phyloP scores from a whole-genome alignment of 805 yeast species.

The Debaryomyces tyrocola region DNA sequence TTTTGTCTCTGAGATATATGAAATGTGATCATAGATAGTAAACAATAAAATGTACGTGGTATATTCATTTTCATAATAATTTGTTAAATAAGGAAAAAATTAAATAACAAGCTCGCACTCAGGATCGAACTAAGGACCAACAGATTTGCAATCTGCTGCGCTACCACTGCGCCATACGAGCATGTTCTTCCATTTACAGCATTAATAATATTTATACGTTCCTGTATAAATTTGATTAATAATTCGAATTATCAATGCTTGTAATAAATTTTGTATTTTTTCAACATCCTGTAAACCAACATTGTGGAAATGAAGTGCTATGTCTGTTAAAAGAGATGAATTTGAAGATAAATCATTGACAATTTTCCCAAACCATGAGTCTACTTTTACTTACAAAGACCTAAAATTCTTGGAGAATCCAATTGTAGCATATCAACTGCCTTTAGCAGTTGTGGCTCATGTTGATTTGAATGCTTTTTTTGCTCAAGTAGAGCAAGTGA shows the following conservation, averaged over 20 bases:
- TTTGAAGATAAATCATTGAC: not conserved
- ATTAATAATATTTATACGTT: no score
- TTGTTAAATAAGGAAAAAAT: not conserved
- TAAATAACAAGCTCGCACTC: conserved; percentile 73
- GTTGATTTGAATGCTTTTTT: conserved; percentile 93
- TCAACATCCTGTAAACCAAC: no score
- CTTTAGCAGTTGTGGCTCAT: conserved; percentile 78
- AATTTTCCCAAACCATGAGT: conserved; percentile 10
- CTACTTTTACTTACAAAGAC: conserved; percentile 50
- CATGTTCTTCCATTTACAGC: conserved; percentile 3
- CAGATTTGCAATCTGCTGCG: conserved; percentile 99
- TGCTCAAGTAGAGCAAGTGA: conserved; percentile 87
- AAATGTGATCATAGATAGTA: conserved; percentile 16
- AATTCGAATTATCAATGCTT: no score
- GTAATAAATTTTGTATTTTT: no score
- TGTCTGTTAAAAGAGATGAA: not conserved
- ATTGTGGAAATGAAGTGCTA: not conserved
- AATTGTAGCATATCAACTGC: conserved; percentile 54
- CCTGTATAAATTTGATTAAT: no score
- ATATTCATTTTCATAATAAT: no score
- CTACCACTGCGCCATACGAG: conserved; percentile 94
- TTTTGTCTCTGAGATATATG: conserved; percentile 46
- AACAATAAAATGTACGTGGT: not conserved
- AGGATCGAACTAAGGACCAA: conserved; percentile 97
- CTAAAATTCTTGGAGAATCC: conserved; percentile 48